phyloP scores from a whole-genome alignment of 495 filamentous ascomycete species.

The Astrothelium subdiscretum region DNA sequence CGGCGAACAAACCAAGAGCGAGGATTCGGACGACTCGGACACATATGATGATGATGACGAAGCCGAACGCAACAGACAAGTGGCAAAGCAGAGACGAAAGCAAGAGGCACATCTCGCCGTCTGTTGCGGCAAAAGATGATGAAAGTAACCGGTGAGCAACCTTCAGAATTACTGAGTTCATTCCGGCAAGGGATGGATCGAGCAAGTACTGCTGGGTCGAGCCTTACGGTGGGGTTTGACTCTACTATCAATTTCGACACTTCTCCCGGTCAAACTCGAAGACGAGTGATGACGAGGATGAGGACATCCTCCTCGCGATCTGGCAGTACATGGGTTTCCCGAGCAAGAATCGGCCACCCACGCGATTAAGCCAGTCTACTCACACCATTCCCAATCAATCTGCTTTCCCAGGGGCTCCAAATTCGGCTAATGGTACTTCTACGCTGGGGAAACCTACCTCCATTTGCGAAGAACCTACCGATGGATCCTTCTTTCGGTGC shows the following conservation, averaged over 20 bases:
- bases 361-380: constrained; percentile 41
- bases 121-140: constrained; percentile 93
- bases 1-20: constrained; percentile 39
- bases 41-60: constrained; percentile 80
- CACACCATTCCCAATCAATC: constrained; percentile 20
- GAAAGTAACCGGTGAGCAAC: constrained; percentile 74
- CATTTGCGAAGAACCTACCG: constrained; percentile 78
- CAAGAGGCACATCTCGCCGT: constrained; percentile 86
- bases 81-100: constrained; percentile 67
- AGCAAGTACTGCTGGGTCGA: constrained; percentile 3
- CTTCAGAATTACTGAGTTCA: constrained; percentile 15
- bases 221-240: constrained; percentile 1
- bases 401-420: constrained; percentile 33
- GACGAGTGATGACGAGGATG: constrained; percentile 33
- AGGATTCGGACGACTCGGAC: constrained; percentile 42
- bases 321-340: constrained; percentile 92
- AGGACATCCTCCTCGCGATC: constrained; percentile 63
- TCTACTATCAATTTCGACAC: neutral
- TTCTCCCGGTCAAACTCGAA: constrained; percentile 15
- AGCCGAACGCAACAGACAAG: constrained; percentile 56
- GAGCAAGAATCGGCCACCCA: constrained; percentile 67
- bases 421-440: constrained; percentile 30
- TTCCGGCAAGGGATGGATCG: constrained; percentile 11
- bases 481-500: constrained; percentile 84
- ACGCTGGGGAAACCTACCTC: constrained; percentile 47